A percentile compares a stretch with the other conserved stretches of the same genome.
Conservation (phyloP, 129 eudicot genomes). For the Ambrosia trifida region DNA sequence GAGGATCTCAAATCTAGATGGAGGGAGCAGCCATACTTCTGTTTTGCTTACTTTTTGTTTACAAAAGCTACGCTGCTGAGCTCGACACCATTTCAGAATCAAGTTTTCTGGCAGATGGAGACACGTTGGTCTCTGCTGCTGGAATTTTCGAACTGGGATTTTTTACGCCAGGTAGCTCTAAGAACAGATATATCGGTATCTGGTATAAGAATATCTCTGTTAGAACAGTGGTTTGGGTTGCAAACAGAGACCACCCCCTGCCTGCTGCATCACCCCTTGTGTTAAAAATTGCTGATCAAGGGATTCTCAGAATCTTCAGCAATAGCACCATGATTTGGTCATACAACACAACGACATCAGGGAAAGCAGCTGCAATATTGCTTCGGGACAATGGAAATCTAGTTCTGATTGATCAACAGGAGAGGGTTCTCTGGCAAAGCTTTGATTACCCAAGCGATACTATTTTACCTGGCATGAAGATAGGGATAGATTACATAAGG, state of each 20-base stretch:
- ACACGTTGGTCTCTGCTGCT: slow-evolving; percentile 17
- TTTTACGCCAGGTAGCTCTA: not conserved
- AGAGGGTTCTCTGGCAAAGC: too few species aligned
- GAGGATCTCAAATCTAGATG: not conserved
- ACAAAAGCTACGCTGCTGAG: slow-evolving; percentile 11
- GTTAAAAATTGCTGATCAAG: slow-evolving; percentile 5
- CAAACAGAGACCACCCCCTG: slow-evolving; percentile 16
- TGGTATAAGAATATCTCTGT: slow-evolving; percentile 27
- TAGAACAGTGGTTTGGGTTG: slow-evolving; percentile 31
- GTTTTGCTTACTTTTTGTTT: not conserved
- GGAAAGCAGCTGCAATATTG: not conserved
- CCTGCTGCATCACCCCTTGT: not conserved
- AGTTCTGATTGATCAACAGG: too few species aligned
- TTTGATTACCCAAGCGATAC: slow-evolving; percentile 23
- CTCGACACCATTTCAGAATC: slow-evolving; percentile 17
- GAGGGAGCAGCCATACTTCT: not conserved
- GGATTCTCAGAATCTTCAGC: slow-evolving; percentile 6
- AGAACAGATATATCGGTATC: slow-evolving; percentile 22
- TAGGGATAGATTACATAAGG: slow-evolving; percentile 13
- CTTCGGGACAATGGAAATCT: slow-evolving; percentile 20
- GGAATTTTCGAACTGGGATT: slow-evolving; percentile 25
- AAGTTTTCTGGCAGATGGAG: slow-evolving; percentile 18
- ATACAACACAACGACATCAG: slow-evolving; percentile 19
- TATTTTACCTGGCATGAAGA: slow-evolving; percentile 25
- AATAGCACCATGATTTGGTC: slow-evolving; percentile 20